Evolutionary conservation across 106 monocot species (phyloP), one percentile per base, ranked within the genome.

Genomic region (Dendrobium catenatum): DNA sequence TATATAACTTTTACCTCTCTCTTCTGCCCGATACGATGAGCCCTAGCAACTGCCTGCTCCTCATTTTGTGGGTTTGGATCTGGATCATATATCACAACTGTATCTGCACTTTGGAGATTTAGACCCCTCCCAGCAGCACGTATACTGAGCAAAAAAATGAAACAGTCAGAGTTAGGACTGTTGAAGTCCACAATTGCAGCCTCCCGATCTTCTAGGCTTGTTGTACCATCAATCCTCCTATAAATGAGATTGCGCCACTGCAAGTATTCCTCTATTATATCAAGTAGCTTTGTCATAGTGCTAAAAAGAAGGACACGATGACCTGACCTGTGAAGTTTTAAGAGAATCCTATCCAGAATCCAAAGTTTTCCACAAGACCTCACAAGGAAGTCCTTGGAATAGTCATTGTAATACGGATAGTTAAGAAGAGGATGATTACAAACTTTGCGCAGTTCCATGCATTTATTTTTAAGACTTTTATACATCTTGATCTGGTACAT

Each of bases 61-160:
- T 98, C 98, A 82, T 98, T 98, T 79, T 98, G 98, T 16, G 98
- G 98, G 80, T 98, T 98, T 46, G 95, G 95, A 82, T 98, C 98
- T 42, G 98, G 98, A 82, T 98, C 98, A 82, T 98, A 98, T 78
- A 98, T 98, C 22, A 98, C 89, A 74, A 98, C 98, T 11, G 98
- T 98, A 77, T 98, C 98, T 42, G 98, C 98, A 86, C 82, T 95
- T 84, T 98, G 98, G 44, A 98, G 91, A 93, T 98, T 98, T 55
- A 98, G 79, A 75, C 98, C 98, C 78, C 95, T 89, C 78, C 98
- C 98, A 86, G 98, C 98, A 87, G 98, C 98, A 68, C 98, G 95
- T 46, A 98, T 98, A 74, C 98, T 98, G 22, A 98, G 89, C 85
- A 98, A 88, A 81, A 98, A 98, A 56, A 98, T 98, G 85, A 98